Evolutionary conservation across 2,329 filamentous ascomycete species (phyloP), one percentile per base, ranked within the genome.

Genomic region (Hortaea werneckii): DNA sequence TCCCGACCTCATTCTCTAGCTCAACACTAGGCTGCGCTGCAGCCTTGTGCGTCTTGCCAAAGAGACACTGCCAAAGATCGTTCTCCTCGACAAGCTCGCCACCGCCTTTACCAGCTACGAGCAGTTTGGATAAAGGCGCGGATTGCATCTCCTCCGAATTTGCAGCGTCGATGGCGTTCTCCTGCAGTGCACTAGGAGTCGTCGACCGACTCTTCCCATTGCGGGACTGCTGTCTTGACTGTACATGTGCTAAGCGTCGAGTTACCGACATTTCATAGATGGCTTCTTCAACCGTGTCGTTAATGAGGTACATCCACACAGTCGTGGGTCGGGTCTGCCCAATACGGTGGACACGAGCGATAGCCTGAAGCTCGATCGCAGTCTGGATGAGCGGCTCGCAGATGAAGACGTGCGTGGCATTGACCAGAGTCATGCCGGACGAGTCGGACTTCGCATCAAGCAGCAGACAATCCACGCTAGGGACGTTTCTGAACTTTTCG

Each of bases 361-460:
- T 94, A 10, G 89, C 90, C 65, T 98, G 92, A 7, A 96, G 74
- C 65, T 96, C 92, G 11, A 98, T 79, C 0, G 89, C 88, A 0
- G 90, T 90, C 60, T 96, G 95, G 55, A 96, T 80, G 3, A 96
- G 72, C 2, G 92, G 92, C 61, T 98, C 92, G 63, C 88, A 95
- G 4, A 98, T 76, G 60, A 96, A 94, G 1, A 96, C 88, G 60
- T 96, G 88, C 41, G 81, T 95, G 4, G 90, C 92, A 57, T 94
- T 90, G 53, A 95, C 84, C 0, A 98, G 76, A 50, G 94, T 96
- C 29, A 98, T 73, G 0, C 92, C 92, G 1, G 85, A 89, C 0
- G 87, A 84, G 61, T 95, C 87, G 0, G 87, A 85, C 53, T 88
- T 85, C 5, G 89, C 89, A 60, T 95, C 88, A 10, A 98, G 75